Percentiles rank a stretch among this genome's conserved stretches.
Conservation (phyloP, 2,329 filamentous ascomycete species). For the Podosphaera leucotricha region DNA sequence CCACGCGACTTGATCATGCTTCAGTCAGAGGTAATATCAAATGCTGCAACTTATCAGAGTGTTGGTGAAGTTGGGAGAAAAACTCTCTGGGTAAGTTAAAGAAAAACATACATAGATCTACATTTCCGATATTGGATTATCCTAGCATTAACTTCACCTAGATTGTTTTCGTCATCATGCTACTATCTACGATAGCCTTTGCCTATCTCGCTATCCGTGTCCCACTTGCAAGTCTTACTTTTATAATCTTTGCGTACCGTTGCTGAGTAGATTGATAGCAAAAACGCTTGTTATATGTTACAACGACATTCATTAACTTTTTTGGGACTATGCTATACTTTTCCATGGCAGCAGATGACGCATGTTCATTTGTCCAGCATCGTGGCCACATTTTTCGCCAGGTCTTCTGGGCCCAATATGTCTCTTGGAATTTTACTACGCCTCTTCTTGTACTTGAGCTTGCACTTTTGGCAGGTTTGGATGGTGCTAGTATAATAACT, state of each 20-base stretch:
- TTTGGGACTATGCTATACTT: conserved; percentile 62
- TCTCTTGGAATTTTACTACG: conserved; percentile 63
- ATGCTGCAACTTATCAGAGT: conserved; percentile 9
- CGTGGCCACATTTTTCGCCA: conserved; percentile 36
- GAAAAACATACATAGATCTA: not conserved
- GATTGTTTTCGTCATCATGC: conserved; percentile 56
- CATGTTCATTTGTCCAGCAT: conserved; percentile 34
- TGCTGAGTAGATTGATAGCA: conserved; percentile 22
- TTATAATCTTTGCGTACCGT: not conserved
- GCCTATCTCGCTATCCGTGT: conserved; percentile 44
- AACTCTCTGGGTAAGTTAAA: conserved; percentile 15
- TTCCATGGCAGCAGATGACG: conserved; percentile 57
- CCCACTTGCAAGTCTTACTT: conserved; percentile 31
- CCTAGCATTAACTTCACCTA: conserved; percentile 2
- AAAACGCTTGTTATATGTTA: conserved; percentile 57
- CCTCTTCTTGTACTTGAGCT: conserved; percentile 54
- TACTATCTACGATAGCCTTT: conserved; percentile 46
- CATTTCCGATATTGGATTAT: conserved; percentile 2
- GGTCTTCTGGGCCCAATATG: conserved; percentile 60
- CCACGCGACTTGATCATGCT: no score
- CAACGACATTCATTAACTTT: conserved; percentile 52
- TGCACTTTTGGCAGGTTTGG: conserved; percentile 45
- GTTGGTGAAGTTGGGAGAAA: conserved; percentile 9
- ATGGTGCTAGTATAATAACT: conserved; percentile 47
- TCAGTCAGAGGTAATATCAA: conserved; percentile 3